Evolutionary conservation across 176 grass and related monocot genomes (phyloP).

Genomic region (Canna indica): DNA sequence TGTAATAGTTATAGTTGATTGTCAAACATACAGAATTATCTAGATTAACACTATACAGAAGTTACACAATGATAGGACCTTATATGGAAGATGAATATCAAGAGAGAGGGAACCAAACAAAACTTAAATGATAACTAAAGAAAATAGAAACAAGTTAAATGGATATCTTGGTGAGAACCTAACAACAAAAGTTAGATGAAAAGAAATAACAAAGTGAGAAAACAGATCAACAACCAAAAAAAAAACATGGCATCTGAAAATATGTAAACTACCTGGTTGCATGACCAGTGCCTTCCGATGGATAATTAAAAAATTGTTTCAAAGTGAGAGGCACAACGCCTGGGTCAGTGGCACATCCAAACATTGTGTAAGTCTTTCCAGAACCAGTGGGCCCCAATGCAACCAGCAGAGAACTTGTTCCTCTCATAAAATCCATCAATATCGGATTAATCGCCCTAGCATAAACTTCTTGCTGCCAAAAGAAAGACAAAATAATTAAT

Average conservation of each 20-base stretch:
- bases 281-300: slow-evolving; percentile 18
- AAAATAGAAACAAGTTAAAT: not conserved
- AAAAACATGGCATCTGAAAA: not conserved
- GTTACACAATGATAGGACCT: not conserved
- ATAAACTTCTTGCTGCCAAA: slow-evolving; percentile 53
- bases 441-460: slow-evolving; percentile 57
- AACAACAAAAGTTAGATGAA: not conserved
- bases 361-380: slow-evolving; percentile 85
- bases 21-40: not conserved
- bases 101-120: not conserved
- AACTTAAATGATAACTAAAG: too few species aligned
- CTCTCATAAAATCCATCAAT: slow-evolving; percentile 57
- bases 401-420: slow-evolving; percentile 60
- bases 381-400: slow-evolving; percentile 79
- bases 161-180: not conserved
- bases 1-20: not conserved
- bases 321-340: slow-evolving; percentile 57
- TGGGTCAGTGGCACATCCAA: slow-evolving; percentile 47
- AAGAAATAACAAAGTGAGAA: not conserved
- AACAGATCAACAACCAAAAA: not conserved
- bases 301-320: slow-evolving; percentile 33
- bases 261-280: slow-evolving; percentile 18
- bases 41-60: not conserved
- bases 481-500: not conserved
- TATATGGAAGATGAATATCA: not conserved